Base-by-base conservation (phyloP, 805 yeast genomes). In the Grigorovia yakushimaensis region DNA sequence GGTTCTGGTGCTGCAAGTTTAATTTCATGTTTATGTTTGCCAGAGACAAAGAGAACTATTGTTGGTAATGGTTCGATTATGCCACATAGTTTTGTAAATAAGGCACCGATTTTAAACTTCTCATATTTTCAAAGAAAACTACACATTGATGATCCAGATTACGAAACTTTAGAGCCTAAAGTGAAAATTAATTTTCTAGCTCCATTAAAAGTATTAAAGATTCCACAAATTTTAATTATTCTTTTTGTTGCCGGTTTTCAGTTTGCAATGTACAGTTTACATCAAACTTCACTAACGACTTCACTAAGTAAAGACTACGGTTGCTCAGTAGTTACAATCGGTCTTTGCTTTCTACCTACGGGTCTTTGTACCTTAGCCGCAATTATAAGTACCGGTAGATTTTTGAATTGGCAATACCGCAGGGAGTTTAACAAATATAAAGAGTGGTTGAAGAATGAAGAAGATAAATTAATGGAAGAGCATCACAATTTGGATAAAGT, bases 51-150 rank as follows among this genome's bases (percentile, higher is more conserved):
- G 39, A 70, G 95, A 47, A 64, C 74, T 6, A 61, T 84, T 7
- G 91, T 80, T 1, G 96, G 94, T 0, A 85, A 86, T 61, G 85
- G 88, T 1, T 76, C 88, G 1, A 64, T 80, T 0, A 57, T 53
- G 2, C 94, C 94, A 0, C 60, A 54, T 33, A 52, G 48, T 0
- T 37, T 62, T 4, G n/a, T 72, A 3, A 71, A 77, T 51, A 67
- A 56, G 42, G 72, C 81, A 1, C 79, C 81, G 0, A 56, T 76
- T 1, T 57, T 79, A 45, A 52, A 47, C 5, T 42, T 54, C 17
- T 62, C 60, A 9, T 40, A 35, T 11, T 47, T 56, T 19, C 53
- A 53, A 47, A 50, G 44, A 44, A 44, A 47, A 47, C 53, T 64
- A 53, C 65, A 58, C 42, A 40, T 67, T 21, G 54, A 62, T 45